phyloP scores from a whole-genome alignment of 1,284 basidiomycete species.

The Cryptococcus amylolentus region DNA sequence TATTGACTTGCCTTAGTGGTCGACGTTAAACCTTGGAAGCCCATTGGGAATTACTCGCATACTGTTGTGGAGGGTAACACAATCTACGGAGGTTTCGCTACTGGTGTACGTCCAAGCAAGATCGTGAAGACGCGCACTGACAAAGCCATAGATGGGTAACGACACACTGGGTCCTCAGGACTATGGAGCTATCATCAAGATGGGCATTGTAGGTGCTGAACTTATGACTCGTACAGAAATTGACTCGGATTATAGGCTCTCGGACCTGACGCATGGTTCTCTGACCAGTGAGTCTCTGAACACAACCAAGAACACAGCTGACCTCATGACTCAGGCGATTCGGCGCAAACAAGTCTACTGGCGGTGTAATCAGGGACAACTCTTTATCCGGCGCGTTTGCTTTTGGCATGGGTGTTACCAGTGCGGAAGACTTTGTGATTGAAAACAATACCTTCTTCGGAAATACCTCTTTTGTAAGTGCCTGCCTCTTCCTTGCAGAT shows the following conservation, averaged over 20 bases:
- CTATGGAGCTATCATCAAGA: conserved; percentile 37
- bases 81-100: conserved; percentile 52
- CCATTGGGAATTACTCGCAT: conserved; percentile 62
- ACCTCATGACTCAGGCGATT: conserved; percentile 46
- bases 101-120: conserved; percentile 14
- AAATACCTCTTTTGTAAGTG: conserved; percentile 63
- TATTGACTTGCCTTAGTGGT: conserved; percentile 54
- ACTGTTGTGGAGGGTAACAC: conserved; percentile 68
- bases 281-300: conserved; percentile 8
- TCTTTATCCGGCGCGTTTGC: conserved; percentile 61
- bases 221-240: not conserved
- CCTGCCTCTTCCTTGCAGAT: not conserved
- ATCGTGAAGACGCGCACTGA: not conserved
- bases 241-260: conserved; percentile 53
- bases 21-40: conserved; percentile 65
- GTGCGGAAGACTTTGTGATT: conserved; percentile 65
- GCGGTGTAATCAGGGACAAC: conserved; percentile 65
- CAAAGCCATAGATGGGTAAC: conserved; percentile 23
- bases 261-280: conserved; percentile 73
- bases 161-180: conserved; percentile 28
- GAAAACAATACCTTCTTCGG: conserved; percentile 62
- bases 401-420: conserved; percentile 54
- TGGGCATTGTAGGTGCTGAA: conserved; percentile 28
- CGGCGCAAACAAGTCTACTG: conserved; percentile 59
- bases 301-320: not conserved